Evolutionary conservation across 1,139 yeast species (phyloP), one percentile per base, ranked within the genome.

Genomic region (Debaryomyces singareniensis): DNA sequence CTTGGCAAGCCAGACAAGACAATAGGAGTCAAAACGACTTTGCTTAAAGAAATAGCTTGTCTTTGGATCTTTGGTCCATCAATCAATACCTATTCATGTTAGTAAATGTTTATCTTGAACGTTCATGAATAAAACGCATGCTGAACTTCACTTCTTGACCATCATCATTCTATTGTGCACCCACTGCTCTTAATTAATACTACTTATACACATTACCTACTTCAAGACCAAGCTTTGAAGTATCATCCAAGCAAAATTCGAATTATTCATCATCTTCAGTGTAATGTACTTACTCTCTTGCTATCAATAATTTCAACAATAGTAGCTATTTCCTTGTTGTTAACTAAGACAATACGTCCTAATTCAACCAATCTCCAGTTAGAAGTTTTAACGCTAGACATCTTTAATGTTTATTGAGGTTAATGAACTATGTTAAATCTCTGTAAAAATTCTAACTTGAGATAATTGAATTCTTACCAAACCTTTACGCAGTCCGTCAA

Each of bases 291-390:
- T 78, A 81, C 97, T 75, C 96, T 85, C 82, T 85, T 87, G 79
- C 89, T 96, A 78, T 93, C 97, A 64, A 93, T 85, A 74, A 93
- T 86, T 78, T 93, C 98, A 60, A 87, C 96, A 60, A 89, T 78
- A 64, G 94, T 74, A 59, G 96, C 97, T 63, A 89, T 75, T 42
- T 61, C 60, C 72, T 84, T 82, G 73, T 78, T 74, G 78, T 78
- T 71, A 67, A 91, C 66, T 64, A 89, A 82, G 71, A 89, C 96
- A 65, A 93, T 86, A 77, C 98, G 96, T 68, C 99, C 99, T 63
- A 89, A 84, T 78, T 91, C 96, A 68, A 93, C 98, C 67, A 77
- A 81, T 83, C 96, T 86, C 97, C 96, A 89, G 89, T 84, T 85
- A 71, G 95, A 77, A 68, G 95, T 84, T 77, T 84, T 83, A 70